phyloP scores from a whole-genome alignment of 148 eudicot species.

The Dianthus caryophyllus region DNA sequence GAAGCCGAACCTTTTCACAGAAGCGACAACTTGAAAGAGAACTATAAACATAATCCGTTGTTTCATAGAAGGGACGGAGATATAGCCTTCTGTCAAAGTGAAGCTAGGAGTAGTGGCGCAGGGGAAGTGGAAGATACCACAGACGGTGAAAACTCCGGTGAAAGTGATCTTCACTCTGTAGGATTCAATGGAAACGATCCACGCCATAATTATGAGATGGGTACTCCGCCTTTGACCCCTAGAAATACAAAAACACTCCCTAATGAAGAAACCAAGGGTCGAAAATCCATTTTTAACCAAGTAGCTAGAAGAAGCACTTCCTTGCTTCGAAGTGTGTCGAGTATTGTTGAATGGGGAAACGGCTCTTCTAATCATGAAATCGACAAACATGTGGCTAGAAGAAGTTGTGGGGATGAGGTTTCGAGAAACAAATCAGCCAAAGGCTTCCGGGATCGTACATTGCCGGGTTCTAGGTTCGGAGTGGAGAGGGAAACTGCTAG shows the following conservation, averaged over 20 bases:
- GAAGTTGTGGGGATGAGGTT: conserved; percentile 13
- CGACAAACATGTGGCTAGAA: background rate
- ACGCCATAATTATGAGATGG: conserved; percentile 32
- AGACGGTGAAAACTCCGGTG: conserved; percentile 49
- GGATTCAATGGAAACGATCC: conserved; percentile 46
- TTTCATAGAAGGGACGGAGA: conserved; percentile 34
- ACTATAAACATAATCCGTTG: conserved; percentile 23
- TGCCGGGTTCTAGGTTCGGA: conserved; percentile 31
- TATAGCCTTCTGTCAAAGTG: conserved; percentile 28
- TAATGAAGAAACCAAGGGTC: conserved; percentile 34
- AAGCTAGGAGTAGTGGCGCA: conserved; percentile 34
- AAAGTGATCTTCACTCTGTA: conserved; percentile 69
- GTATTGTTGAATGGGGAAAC: conserved; percentile 52
- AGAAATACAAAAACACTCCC: conserved; percentile 23
- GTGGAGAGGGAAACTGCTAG: conserved; percentile 31
- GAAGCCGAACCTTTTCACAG: conserved; percentile 55
- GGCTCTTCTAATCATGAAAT: conserved; percentile 25
- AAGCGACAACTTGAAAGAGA: conserved; percentile 36
- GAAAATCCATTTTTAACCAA: conserved; percentile 42
- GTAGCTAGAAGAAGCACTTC: conserved; percentile 51
- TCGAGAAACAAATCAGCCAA: background rate
- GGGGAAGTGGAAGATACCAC: conserved; percentile 52
- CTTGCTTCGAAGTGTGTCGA: conserved; percentile 53
- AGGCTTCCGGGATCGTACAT: background rate
- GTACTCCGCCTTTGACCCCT: conserved; percentile 23